These are phyloP conservation scores for Bifiguratus adelaidae DNA, from an alignment of 192 early-diverging fungal genomes.

Conservation along the genomic window DNA sequence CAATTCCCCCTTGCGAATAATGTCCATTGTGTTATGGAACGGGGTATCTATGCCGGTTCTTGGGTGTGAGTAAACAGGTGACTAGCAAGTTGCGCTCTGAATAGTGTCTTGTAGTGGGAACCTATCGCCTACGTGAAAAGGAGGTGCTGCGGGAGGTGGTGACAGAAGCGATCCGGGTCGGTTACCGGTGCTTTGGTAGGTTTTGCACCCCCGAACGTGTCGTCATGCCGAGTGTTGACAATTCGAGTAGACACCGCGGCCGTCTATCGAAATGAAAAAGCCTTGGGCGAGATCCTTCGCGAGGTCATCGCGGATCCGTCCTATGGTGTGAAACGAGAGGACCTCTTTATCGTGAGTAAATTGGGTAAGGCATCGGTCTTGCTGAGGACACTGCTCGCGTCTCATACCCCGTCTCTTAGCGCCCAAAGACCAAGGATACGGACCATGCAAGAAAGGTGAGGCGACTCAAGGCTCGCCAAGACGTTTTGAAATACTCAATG, in stretches of 20 bases:
- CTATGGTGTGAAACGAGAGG: slow-evolving; percentile 36
- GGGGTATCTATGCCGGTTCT: slow-evolving; percentile 2
- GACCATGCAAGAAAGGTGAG: slow-evolving; percentile 36
- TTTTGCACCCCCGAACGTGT: background rate
- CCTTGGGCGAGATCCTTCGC: slow-evolving; percentile 38
- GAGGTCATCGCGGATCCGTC: slow-evolving; percentile 28
- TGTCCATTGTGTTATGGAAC: too few species aligned
- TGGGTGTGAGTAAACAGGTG: background rate
- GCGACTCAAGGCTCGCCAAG: background rate
- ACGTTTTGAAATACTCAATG: too few species aligned
- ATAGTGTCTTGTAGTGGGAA: slow-evolving; percentile 22
- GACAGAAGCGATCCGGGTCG: slow-evolving; percentile 21
- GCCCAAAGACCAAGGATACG: slow-evolving; percentile 59
- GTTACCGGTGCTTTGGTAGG: slow-evolving; percentile 32
- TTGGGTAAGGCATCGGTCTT: slow-evolving; percentile 22
- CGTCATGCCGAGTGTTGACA: background rate
- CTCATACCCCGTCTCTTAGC: slow-evolving; percentile 16
- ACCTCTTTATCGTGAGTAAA: slow-evolving; percentile 64
- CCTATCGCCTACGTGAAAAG: slow-evolving; percentile 24
- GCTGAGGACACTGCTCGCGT: background rate
- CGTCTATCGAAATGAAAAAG: slow-evolving; percentile 53
- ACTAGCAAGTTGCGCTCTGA: background rate
- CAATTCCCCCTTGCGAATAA: too few species aligned
- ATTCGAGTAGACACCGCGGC: slow-evolving; percentile 43
- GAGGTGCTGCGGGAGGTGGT: slow-evolving; percentile 18